phyloP scores from a whole-genome alignment of 345 rosid species.

The Acer campestre region DNA sequence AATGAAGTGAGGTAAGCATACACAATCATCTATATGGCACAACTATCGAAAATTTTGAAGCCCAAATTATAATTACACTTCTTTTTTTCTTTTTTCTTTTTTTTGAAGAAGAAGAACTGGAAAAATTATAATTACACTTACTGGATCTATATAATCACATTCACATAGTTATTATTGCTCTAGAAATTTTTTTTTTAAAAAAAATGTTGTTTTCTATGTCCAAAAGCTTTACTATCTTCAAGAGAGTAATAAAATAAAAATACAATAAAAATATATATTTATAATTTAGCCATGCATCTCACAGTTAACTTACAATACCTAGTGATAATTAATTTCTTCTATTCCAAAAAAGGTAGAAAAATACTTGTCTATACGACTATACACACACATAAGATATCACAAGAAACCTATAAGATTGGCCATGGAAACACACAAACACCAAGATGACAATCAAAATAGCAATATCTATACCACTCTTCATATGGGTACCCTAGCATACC shows the following conservation, averaged over 20 bases:
- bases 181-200: too few species aligned
- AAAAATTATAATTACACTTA: not conserved
- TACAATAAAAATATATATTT: not conserved
- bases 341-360: conserved; percentile 6
- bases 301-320: not conserved
- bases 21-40: not conserved
- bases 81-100: not conserved
- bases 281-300: not conserved
- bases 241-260: not conserved
- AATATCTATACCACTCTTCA: conserved; percentile 8
- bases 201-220: not conserved
- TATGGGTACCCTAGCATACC: conserved; percentile 19
- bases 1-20: not conserved
- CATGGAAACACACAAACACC: conserved; percentile 20
- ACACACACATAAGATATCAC: not conserved
- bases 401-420: conserved; percentile 12
- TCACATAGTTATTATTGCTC: not conserved
- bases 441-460: conserved; percentile 28
- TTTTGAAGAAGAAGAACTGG: too few species aligned
- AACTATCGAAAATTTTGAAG: not conserved
- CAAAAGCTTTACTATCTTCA: not conserved
- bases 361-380: not conserved
- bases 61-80: not conserved
- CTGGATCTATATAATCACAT: not conserved
- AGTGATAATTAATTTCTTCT: conserved; percentile 3